Evolutionary conservation across 805 yeast species (phyloP).

Genomic region (Metschnikowia colocasiae): DNA sequence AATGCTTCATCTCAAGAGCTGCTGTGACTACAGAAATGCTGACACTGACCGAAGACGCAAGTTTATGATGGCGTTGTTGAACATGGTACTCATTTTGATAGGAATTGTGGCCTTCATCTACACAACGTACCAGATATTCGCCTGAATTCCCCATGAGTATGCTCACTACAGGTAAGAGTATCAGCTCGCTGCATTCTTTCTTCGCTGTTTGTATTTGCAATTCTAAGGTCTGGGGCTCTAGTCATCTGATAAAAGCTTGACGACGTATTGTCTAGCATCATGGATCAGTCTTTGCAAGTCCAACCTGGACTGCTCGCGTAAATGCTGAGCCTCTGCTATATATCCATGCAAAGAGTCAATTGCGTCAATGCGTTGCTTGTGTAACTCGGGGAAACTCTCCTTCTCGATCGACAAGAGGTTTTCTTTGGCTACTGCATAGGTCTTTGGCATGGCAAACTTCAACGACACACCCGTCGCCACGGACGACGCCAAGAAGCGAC

Average conservation of each 20-base stretch:
- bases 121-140: constrained; percentile 45
- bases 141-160: not conserved
- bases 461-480: constrained; percentile 42
- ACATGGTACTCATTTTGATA: constrained; percentile 46
- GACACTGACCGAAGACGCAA: constrained; percentile 28
- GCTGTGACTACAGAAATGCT: constrained; percentile 29
- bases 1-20: constrained; percentile 59
- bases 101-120: constrained; percentile 64
- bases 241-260: constrained; percentile 12
- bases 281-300: constrained; percentile 18
- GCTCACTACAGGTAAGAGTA: too few relatives aligned
- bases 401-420: constrained; percentile 25
- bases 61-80: constrained; percentile 39
- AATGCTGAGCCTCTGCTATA: constrained; percentile 11
- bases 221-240: not conserved
- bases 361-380: constrained; percentile 24
- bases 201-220: too few relatives aligned
- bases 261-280: constrained; percentile 15
- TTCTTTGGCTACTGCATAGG: constrained; percentile 13
- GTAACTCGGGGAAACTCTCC: constrained; percentile 30
- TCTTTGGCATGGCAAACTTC: constrained; percentile 49
- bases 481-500: constrained; percentile 51
- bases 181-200: too few relatives aligned
- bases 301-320: constrained; percentile 11
- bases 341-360: constrained; percentile 11